Evolutionary conservation across 768 basidiomycete genomes (phyloP).

Genomic region (Mycena rebaudengoi): DNA sequence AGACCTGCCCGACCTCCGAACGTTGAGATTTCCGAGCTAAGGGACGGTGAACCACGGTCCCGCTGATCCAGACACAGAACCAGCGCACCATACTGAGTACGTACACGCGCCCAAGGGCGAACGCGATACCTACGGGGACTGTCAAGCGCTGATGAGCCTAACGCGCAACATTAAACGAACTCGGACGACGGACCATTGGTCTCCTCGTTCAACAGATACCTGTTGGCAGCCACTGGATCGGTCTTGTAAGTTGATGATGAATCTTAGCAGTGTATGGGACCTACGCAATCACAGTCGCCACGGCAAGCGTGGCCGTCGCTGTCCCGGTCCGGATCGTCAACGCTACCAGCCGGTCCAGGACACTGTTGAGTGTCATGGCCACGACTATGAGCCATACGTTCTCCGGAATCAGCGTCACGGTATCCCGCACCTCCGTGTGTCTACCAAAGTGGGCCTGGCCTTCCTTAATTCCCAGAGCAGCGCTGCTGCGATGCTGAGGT

Average conservation of each 20-base stretch:
- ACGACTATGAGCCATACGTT: conserved; percentile 3
- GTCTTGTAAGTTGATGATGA: conserved; percentile 6
- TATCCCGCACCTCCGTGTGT: conserved; percentile 9
- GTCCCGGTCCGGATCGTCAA: conserved; percentile 15
- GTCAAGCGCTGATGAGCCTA: background rate
- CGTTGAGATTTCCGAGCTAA: conserved; percentile 19
- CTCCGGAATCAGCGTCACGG: background rate
- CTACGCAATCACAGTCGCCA: conserved; percentile 6
- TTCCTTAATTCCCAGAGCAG: conserved; percentile 12
- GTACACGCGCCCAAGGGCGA: conserved; percentile 12
- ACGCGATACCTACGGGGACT: conserved; percentile 13
- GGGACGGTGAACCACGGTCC: background rate
- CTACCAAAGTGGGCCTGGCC: conserved; percentile 1
- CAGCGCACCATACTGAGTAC: conserved; percentile 15
- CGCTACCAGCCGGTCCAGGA: conserved; percentile 8
- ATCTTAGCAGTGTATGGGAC: background rate
- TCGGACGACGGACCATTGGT: conserved; percentile 1
- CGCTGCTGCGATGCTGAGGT: conserved; percentile 14
- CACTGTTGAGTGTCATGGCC: background rate
- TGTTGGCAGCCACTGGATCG: background rate
- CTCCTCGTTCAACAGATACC: conserved; percentile 6
- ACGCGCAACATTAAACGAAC: conserved; percentile 2
- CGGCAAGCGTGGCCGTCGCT: conserved; percentile 10
- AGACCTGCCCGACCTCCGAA: conserved; percentile 14
- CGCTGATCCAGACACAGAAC: background rate